Conservation (phyloP, 2,329 filamentous ascomycete species). For the Gaeumannomyces sp. region DNA sequence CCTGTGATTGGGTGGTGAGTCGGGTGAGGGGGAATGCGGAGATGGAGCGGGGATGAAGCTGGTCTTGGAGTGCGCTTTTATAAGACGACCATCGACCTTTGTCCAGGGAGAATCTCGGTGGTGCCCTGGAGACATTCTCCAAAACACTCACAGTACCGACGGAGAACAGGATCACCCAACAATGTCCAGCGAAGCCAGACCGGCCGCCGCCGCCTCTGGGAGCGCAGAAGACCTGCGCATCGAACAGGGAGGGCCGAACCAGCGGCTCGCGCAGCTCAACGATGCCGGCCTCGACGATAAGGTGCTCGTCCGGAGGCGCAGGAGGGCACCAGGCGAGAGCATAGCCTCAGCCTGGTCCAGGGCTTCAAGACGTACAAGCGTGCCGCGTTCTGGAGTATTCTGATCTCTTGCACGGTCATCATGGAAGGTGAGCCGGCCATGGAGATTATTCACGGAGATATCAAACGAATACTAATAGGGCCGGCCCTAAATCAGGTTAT, state of each 20-base stretch:
- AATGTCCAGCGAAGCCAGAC: conserved; percentile 6
- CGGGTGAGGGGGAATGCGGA: too few species aligned
- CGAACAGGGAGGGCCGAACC: conserved; percentile 21
- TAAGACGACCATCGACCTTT: too few species aligned
- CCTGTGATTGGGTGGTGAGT: too few species aligned
- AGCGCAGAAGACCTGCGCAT: neutral
- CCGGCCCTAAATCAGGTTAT: conserved; percentile 25
- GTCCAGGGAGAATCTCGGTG: too few species aligned
- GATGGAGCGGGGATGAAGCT: too few species aligned
- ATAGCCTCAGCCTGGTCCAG: conserved; percentile 28
- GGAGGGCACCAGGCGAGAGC: conserved; percentile 30
- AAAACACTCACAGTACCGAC: too few species aligned
- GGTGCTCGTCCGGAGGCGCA: conserved; percentile 30
- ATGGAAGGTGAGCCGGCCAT: conserved; percentile 32
- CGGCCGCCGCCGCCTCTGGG: neutral
- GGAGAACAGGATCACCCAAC: neutral
- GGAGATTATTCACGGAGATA: too few species aligned
- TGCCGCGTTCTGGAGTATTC: conserved; percentile 33
- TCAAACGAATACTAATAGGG: too few species aligned
- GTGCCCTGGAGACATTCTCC: too few species aligned
- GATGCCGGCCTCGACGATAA: conserved; percentile 30
- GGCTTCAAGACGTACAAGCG: conserved; percentile 34
- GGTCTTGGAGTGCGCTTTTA: too few species aligned
- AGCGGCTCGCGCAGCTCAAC: conserved; percentile 21
- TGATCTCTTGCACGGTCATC: conserved; percentile 25